A percentile compares a stretch with the other conserved stretches of the same genome.
phyloP scores from a whole-genome alignment of 768 basidiomycete species.

The Boletales sp. region DNA sequence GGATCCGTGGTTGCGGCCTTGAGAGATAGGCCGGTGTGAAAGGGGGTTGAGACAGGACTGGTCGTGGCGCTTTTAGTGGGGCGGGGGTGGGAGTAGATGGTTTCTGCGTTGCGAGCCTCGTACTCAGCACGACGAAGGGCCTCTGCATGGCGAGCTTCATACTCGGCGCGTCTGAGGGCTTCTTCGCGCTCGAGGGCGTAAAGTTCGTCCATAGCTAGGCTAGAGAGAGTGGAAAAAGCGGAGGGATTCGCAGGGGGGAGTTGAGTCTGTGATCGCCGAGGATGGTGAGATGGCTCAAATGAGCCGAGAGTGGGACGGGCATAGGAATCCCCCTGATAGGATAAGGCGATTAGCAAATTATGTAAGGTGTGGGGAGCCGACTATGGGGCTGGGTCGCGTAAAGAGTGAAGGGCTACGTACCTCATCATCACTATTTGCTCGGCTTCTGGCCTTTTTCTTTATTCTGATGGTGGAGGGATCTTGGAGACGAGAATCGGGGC shows the following conservation, averaged over 20 bases:
- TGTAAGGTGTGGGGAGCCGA: constrained; percentile 27
- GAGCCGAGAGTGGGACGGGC: constrained; percentile 54
- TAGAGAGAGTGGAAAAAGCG: constrained; percentile 67
- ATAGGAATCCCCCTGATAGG: constrained; percentile 49
- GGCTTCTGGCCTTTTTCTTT: constrained; percentile 77
- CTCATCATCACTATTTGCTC: constrained; percentile 82
- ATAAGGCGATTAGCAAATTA: constrained; percentile 19
- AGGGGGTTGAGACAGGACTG: constrained; percentile 53
- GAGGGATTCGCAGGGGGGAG: constrained; percentile 33
- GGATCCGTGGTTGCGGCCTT: constrained; percentile 33
- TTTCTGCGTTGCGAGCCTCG: constrained; percentile 49
- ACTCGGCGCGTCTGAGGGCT: constrained; percentile 80
- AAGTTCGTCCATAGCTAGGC: constrained; percentile 83
- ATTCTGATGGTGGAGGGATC: constrained; percentile 35
- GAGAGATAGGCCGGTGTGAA: constrained; percentile 23
- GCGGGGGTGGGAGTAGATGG: constrained; percentile 33
- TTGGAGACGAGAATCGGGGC: constrained; percentile 17
- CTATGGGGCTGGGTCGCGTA: constrained; percentile 10
- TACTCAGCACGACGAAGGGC: constrained; percentile 62
- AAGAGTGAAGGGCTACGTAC: constrained; percentile 39
- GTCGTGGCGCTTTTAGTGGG: constrained; percentile 66
- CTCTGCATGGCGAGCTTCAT: constrained; percentile 73
- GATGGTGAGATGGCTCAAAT: constrained; percentile 36
- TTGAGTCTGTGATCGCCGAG: constrained; percentile 27
- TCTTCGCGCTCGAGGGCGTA: constrained; percentile 87